These are phyloP conservation scores for Nicotiana tomentosiformis DNA, from an alignment of 257 asterid genomes.

Conservation along the genomic window DNA sequence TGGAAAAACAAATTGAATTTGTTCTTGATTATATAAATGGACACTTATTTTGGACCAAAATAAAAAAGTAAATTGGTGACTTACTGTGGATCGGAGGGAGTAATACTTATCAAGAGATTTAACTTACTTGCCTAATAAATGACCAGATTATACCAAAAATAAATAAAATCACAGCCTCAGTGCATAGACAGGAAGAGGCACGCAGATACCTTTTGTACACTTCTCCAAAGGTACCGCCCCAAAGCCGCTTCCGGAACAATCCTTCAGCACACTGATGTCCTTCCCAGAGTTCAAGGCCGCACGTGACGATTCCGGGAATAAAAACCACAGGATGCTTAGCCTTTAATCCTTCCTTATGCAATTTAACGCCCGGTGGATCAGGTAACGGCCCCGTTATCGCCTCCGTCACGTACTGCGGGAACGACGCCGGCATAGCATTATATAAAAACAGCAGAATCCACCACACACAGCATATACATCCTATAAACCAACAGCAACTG, in stretches of 20 bases:
- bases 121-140: no score
- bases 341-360: slow-evolving; percentile 60
- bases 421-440: slow-evolving; percentile 84
- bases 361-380: slow-evolving; percentile 81
- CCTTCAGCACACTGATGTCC: slow-evolving; percentile 79
- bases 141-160: no score
- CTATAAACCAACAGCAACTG: slow-evolving; percentile 80
- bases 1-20: no score
- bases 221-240: slow-evolving; percentile 62
- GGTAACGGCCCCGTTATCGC: slow-evolving; percentile 81
- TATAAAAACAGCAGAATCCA: slow-evolving; percentile 63
- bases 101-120: no score
- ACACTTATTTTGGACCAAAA: no score
- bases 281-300: slow-evolving; percentile 92
- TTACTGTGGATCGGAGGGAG: no score
- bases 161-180: no score
- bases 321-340: slow-evolving; percentile 65
- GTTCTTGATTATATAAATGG: no score
- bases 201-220: slow-evolving; percentile 36
- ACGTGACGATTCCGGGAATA: slow-evolving; percentile 84
- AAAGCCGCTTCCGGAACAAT: slow-evolving; percentile 45
- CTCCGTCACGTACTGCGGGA: slow-evolving; percentile 81
- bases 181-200: no score
- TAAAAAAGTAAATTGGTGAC: no score
- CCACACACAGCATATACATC: slow-evolving; percentile 69